Evolutionary conservation across 106 monocot species (phyloP), one percentile per base, ranked within the genome.

Genomic region (Xerophyta viscosa): DNA sequence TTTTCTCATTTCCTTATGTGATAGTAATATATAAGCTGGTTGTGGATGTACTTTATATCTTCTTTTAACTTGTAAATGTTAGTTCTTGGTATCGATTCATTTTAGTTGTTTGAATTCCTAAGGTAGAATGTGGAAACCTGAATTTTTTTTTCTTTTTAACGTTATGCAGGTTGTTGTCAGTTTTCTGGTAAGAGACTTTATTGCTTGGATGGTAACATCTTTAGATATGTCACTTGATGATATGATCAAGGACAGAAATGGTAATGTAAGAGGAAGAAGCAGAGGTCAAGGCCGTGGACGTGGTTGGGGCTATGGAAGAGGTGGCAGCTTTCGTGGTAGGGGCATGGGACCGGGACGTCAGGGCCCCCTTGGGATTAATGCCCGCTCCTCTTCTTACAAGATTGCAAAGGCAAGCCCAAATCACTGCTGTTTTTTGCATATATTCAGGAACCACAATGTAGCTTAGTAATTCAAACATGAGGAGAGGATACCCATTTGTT

Each of bases 351-450:
- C n/a, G n/a, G n/a, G 55, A 50, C 77, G 63, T 56, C 74, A 74
- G 63, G 79, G 94, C 48, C 75, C 69, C 57, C 78, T 88, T 26
- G 69, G 81, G 36, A 75, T 81, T 68, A 78, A 71, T 65, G 62
- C 43, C 46, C 84, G 68, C 15, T 57, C 80, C 41, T 70, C 84
- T 45, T 42, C 88, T 50, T 84, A 71, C 50, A 84, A 72, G 62
- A 84, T 88, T 75, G 78, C 88, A 39, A 84, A 96, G 94, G 94
- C 94, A 96, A 96, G 94, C 76, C 29, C 67, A 60, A 74, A 75
- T 23, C 31, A 66, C 79, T 41, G 58, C 54, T 76, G 31, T 74
- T 83, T 82, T 83, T 69, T 73, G 54, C 57, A 74, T 66, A 57
- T 71, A 27, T 66, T 74, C 71, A 67, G 47, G 77, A 77, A 69